These are phyloP conservation scores for Ambispora gerdemannii DNA, from an alignment of 192 early-diverging fungal genomes.

Conservation along the genomic window DNA sequence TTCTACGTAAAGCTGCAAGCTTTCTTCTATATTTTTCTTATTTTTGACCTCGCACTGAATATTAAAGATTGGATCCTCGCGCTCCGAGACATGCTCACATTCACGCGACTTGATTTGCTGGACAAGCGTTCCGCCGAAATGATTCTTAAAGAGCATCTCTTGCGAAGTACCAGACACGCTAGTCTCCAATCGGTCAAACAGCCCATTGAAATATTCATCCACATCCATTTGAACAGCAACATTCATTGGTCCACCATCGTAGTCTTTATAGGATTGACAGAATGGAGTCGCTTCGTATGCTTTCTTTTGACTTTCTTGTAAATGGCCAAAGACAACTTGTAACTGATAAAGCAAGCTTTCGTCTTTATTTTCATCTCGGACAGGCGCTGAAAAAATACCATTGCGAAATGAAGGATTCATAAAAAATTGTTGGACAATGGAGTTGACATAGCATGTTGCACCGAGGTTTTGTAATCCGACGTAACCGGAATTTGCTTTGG, in stretches of 20 bases:
- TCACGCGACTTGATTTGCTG: conserved; percentile 57
- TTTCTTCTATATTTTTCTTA: conserved; percentile 51
- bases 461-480: conserved; percentile 61
- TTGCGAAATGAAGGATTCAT: conserved; percentile 50
- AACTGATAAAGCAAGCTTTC: conserved; percentile 50
- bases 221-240: conserved; percentile 59
- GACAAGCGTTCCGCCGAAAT: conserved; percentile 56
- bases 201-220: conserved; percentile 57
- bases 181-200: conserved; percentile 55
- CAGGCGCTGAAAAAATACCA: conserved; percentile 47
- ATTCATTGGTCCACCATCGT: conserved; percentile 53
- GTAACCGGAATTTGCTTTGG: conserved; percentile 40
- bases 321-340: conserved; percentile 48
- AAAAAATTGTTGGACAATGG: conserved; percentile 59
- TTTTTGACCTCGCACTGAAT: conserved; percentile 59
- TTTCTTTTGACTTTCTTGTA: conserved; percentile 48
- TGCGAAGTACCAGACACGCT: conserved; percentile 46
- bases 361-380: conserved; percentile 35
- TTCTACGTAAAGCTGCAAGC: conserved; percentile 54
- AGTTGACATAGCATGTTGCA: conserved; percentile 65
- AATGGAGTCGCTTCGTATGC: conserved; percentile 48
- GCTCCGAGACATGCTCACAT: conserved; percentile 52
- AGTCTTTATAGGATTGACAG: conserved; percentile 50
- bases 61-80: conserved; percentile 51
- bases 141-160: conserved; percentile 48